Conservation (phyloP, 1,284 basidiomycete species). For the Flammula alnicola region DNA sequence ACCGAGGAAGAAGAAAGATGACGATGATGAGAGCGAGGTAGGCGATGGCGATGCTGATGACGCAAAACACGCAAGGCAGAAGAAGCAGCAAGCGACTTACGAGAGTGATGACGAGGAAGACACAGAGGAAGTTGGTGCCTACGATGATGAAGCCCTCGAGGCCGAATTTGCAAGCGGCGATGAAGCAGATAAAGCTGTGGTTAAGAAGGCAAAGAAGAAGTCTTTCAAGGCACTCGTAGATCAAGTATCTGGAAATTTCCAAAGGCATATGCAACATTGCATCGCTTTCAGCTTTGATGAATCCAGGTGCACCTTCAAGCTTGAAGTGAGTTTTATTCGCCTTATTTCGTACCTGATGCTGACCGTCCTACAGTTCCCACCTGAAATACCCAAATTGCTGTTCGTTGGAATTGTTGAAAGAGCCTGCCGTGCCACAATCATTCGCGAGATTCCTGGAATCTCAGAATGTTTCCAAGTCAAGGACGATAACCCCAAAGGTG, state of each 20-base stretch:
- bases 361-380: conserved; percentile 52
- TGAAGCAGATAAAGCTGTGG: conserved; percentile 33
- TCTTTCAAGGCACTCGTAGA: conserved; percentile 48
- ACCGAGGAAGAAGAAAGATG: conserved; percentile 46
- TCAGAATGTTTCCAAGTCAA: conserved; percentile 80
- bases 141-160: conserved; percentile 70
- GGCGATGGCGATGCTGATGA: conserved; percentile 84
- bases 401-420: conserved; percentile 91
- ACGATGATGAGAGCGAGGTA: conserved; percentile 64
- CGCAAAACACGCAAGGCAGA: conserved; percentile 69
- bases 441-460: conserved; percentile 90
- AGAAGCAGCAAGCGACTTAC: conserved; percentile 75
- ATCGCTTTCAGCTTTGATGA: conserved; percentile 81
- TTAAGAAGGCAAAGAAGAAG: conserved; percentile 25
- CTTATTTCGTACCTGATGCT: conserved; percentile 3
- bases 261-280: conserved; percentile 58
- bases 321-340: conserved; percentile 64
- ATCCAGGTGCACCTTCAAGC: conserved; percentile 74
- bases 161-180: conserved; percentile 63
- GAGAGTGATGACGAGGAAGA: conserved; percentile 62
- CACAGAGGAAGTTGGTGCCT: conserved; percentile 51
- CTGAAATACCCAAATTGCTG: conserved; percentile 85
- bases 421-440: conserved; percentile 80
- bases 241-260: conserved; percentile 55
- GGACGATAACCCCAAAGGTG: conserved; percentile 56